Evolutionary conservation across 352 stramenopile species (phyloP).

Genomic region (Pythium aquatile): DNA sequence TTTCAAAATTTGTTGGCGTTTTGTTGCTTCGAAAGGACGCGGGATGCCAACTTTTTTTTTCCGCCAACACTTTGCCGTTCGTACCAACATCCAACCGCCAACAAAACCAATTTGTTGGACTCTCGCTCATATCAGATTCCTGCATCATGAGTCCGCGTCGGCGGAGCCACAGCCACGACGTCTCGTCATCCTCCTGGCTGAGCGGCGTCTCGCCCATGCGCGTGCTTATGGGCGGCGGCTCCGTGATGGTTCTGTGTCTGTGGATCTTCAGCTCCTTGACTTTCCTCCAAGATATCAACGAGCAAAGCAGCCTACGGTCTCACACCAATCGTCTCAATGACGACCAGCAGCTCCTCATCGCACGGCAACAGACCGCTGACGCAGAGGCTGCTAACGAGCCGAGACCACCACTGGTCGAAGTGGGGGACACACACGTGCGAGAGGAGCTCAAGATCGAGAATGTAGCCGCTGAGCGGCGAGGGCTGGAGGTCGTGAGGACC

Average conservation of each 20-base stretch:
- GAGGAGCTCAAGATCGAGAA: not conserved
- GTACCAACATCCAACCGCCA: conserved; percentile 8
- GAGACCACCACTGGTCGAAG: not conserved
- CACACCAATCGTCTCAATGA: not conserved
- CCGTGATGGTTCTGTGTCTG: conserved; percentile 4
- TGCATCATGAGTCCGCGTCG: not conserved
- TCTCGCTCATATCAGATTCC: not conserved
- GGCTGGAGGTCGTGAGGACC: not conserved
- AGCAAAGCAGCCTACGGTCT: not conserved
- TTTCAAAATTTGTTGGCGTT: conserved; percentile 5
- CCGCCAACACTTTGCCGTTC: conserved; percentile 1
- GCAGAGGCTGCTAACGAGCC: not conserved
- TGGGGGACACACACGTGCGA: not conserved
- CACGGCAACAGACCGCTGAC: not conserved
- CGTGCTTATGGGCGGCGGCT: not conserved
- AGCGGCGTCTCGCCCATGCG: not conserved
- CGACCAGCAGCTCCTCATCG: not conserved
- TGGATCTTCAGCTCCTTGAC: conserved; percentile 19
- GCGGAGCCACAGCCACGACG: conserved; percentile 10
- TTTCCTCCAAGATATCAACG: conserved; percentile 16
- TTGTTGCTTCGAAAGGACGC: not conserved
- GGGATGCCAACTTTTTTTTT: not conserved
- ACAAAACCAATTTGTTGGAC: conserved; percentile 4
- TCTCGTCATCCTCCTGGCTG: not conserved
- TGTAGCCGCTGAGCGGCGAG: not conserved